Conservation (phyloP, 2,329 filamentous ascomycete species). For the Beauveria sp. region DNA sequence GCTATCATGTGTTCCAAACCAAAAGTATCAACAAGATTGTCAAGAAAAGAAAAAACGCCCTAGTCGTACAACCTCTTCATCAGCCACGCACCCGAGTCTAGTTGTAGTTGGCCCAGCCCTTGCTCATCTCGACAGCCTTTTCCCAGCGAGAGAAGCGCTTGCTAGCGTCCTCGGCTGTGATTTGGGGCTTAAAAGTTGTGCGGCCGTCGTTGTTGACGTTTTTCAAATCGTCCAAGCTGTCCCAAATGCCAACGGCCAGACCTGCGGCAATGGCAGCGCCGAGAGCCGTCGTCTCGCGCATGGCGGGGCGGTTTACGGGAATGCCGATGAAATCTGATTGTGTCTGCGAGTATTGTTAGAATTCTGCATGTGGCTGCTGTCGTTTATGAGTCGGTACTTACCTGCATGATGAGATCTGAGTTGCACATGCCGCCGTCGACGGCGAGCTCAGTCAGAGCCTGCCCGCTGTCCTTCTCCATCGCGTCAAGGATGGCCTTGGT, state of each 20-base stretch:
- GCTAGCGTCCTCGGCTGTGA: conserved; percentile 49
- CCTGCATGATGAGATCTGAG: conserved; percentile 71
- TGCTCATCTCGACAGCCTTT: conserved; percentile 71
- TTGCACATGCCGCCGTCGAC: conserved; percentile 84
- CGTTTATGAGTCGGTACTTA: conserved; percentile 3
- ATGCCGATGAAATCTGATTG: conserved; percentile 77
- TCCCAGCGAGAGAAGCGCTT: conserved; percentile 65
- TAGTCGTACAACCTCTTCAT: not conserved
- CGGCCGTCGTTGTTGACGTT: conserved; percentile 63
- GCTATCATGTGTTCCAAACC: not conserved
- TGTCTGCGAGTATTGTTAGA: conserved; percentile 53
- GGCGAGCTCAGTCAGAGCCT: conserved; percentile 61
- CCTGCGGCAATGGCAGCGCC: conserved; percentile 77
- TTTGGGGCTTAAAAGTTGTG: conserved; percentile 60
- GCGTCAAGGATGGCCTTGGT: conserved; percentile 75
- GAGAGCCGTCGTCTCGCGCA: conserved; percentile 77
- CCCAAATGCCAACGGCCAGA: conserved; percentile 69
- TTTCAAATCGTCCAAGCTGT: conserved; percentile 63
- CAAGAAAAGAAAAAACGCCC: conserved; percentile 1
- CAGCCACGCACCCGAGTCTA: not conserved
- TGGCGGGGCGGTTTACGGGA: conserved; percentile 67
- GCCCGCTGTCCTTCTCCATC: conserved; percentile 74
- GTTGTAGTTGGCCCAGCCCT: conserved; percentile 52
- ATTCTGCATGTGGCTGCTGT: conserved; percentile 16
- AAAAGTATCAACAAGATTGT: not conserved